phyloP scores from a whole-genome alignment of 768 basidiomycete genomes.

The Pleurotus salmoneostramineus region DNA sequence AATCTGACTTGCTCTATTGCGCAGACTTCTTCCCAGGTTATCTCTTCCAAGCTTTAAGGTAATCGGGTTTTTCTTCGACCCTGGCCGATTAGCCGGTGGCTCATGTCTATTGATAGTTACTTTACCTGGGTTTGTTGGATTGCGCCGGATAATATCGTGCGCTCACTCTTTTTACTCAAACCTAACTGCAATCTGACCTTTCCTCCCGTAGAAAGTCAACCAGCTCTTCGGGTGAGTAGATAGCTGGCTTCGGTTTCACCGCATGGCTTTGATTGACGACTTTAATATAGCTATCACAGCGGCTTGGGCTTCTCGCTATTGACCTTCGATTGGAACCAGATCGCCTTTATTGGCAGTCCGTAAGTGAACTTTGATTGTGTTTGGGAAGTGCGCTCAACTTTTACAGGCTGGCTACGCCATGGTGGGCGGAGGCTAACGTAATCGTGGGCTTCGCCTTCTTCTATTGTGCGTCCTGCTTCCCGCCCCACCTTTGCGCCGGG shows the following conservation, averaged over 20 bases:
- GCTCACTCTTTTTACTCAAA: constrained; percentile 14
- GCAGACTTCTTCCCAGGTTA: constrained; percentile 61
- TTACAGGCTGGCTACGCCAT: constrained; percentile 42
- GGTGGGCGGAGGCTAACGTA: constrained; percentile 77
- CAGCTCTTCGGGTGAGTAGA: constrained; percentile 48
- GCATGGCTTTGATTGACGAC: too few relatives aligned
- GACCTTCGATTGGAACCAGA: constrained; percentile 64
- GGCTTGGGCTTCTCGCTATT: constrained; percentile 50
- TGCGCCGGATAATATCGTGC: constrained; percentile 50
- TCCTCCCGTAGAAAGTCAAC: constrained; percentile 41
- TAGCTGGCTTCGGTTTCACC: not conserved
- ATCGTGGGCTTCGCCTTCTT: constrained; percentile 58
- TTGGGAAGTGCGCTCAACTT: constrained; percentile 7
- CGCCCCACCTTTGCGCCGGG: not conserved
- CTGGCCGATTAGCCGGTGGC: not conserved
- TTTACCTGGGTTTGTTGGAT: constrained; percentile 58
- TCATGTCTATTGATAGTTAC: constrained; percentile 10
- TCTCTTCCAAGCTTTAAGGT: constrained; percentile 56
- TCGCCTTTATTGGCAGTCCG: constrained; percentile 68
- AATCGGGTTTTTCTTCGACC: constrained; percentile 2
- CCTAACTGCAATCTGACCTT: not conserved
- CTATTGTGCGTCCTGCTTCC: constrained; percentile 42
- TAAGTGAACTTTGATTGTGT: constrained; percentile 22
- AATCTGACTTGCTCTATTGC: not conserved
- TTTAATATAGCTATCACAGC: constrained; percentile 34